Evolutionary conservation across 805 yeast genomes (phyloP).

Genomic region (Cyberlindnera mississippiensis): DNA sequence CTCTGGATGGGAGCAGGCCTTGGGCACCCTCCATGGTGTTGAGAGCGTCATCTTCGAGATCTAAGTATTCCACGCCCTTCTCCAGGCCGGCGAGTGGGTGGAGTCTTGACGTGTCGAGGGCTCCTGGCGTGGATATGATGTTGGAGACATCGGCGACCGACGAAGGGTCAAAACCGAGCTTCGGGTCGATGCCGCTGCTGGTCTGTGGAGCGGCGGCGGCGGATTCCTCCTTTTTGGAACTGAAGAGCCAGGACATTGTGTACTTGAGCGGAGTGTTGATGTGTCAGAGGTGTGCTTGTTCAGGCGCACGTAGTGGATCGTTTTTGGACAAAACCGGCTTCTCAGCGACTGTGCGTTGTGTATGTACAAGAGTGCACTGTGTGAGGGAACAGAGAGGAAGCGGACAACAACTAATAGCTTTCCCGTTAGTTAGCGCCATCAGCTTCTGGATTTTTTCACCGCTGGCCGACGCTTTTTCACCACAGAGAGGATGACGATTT

Average conservation of each 20-base stretch:
- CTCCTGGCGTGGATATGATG: constrained; percentile 56
- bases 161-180: constrained; percentile 59
- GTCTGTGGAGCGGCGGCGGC: constrained; percentile 15
- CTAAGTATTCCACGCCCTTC: constrained; percentile 83
- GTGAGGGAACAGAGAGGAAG: not conserved
- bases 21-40: constrained; percentile 80
- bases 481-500: not conserved
- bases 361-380: not conserved
- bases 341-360: not conserved
- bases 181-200: constrained; percentile 18
- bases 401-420: too few relatives aligned
- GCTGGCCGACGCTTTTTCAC: constrained; percentile 15
- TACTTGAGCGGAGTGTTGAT: not conserved
- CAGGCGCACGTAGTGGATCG: too few relatives aligned
- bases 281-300: constrained; percentile 1
- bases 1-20: constrained; percentile 91
- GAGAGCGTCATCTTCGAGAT: constrained; percentile 79
- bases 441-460: constrained; percentile 9
- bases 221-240: constrained; percentile 24
- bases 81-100: constrained; percentile 94
- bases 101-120: constrained; percentile 64
- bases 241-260: constrained; percentile 30
- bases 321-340: too few relatives aligned
- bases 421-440: too few relatives aligned
- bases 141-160: constrained; percentile 60